Evolutionary conservation across 139 green algal genomes (phyloP).

Genomic region (Monoraphidium neglectum): DNA sequence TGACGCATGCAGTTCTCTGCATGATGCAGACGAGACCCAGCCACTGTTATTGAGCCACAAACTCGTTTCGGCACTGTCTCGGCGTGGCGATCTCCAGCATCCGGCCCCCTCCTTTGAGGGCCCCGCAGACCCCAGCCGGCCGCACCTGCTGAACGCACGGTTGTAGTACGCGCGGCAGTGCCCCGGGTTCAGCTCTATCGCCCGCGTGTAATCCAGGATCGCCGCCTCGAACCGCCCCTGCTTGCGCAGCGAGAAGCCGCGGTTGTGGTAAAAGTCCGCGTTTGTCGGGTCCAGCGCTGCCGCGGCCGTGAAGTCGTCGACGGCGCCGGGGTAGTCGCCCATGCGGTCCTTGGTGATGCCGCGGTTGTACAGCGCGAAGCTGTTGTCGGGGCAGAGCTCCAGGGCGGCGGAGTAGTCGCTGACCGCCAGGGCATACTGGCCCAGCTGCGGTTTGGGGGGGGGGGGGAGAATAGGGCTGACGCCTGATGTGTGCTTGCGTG

Average conservation of each 20-base stretch:
- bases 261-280: slow-evolving; percentile 91
- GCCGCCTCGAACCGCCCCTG: slow-evolving; percentile 70
- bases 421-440: slow-evolving; percentile 57
- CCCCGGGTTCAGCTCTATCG: slow-evolving; percentile 68
- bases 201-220: slow-evolving; percentile 77
- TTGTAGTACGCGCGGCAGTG: slow-evolving; percentile 87
- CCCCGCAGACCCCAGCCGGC: slow-evolving; percentile 36
- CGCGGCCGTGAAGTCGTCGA: slow-evolving; percentile 73
- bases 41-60: too few relatives aligned
- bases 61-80: too few relatives aligned
- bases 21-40: too few relatives aligned
- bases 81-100: too few relatives aligned
- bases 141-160: slow-evolving; percentile 69
- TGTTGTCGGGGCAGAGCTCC: slow-evolving; percentile 59
- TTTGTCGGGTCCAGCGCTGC: slow-evolving; percentile 72
- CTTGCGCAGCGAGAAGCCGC: slow-evolving; percentile 87
- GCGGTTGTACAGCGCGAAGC: slow-evolving; percentile 83
- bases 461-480: background rate
- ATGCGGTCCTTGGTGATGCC: slow-evolving; percentile 72
- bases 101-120: too few relatives aligned
- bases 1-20: too few relatives aligned
- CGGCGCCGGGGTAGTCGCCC: slow-evolving; percentile 58
- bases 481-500: background rate
- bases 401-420: slow-evolving; percentile 74
- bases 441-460: slow-evolving; percentile 45